Evolutionary conservation across 2,329 filamentous ascomycete genomes (phyloP).

Genomic region (Pseudocercospora cruenta): DNA sequence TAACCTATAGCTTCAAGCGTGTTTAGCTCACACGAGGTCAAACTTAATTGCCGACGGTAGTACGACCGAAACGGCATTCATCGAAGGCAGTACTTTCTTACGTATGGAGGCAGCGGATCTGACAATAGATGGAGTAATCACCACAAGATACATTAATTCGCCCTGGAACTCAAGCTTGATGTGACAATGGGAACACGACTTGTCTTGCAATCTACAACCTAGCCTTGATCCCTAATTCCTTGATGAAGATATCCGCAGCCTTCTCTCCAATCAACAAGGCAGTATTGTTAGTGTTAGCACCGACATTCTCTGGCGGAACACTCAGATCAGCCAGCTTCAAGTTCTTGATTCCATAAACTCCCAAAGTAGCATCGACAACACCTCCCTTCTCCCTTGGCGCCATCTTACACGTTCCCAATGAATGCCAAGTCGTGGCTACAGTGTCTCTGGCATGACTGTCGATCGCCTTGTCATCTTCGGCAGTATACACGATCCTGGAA

Average conservation of each 20-base stretch:
- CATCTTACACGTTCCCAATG: slow-evolving; percentile 39
- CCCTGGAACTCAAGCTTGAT: too few relatives aligned
- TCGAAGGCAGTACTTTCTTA: too few relatives aligned
- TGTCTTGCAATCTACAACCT: slow-evolving; percentile 5
- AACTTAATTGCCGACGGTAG: not conserved
- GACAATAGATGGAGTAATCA: too few relatives aligned
- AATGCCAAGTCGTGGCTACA: slow-evolving; percentile 47
- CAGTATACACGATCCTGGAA: slow-evolving; percentile 45
- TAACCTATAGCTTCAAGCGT: not conserved
- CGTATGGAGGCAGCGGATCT: too few relatives aligned
- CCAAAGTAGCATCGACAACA: slow-evolving; percentile 44
- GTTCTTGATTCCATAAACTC: slow-evolving; percentile 44
- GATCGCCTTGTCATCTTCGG: slow-evolving; percentile 42
- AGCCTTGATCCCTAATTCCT: slow-evolving; percentile 41
- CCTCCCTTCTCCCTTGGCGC: slow-evolving; percentile 40
- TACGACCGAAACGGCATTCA: too few relatives aligned
- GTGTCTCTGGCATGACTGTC: slow-evolving; percentile 47
- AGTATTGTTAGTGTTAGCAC: slow-evolving; percentile 53
- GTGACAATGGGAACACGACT: too few relatives aligned
- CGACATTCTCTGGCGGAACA: slow-evolving; percentile 47
- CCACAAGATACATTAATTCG: too few relatives aligned
- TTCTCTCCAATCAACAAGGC: slow-evolving; percentile 49
- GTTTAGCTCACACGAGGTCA: not conserved
- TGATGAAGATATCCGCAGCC: slow-evolving; percentile 45
- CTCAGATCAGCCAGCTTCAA: slow-evolving; percentile 50